Evolutionary conservation across 192 early-diverging fungal species (phyloP).

Genomic region (Backusella tarrabulga): DNA sequence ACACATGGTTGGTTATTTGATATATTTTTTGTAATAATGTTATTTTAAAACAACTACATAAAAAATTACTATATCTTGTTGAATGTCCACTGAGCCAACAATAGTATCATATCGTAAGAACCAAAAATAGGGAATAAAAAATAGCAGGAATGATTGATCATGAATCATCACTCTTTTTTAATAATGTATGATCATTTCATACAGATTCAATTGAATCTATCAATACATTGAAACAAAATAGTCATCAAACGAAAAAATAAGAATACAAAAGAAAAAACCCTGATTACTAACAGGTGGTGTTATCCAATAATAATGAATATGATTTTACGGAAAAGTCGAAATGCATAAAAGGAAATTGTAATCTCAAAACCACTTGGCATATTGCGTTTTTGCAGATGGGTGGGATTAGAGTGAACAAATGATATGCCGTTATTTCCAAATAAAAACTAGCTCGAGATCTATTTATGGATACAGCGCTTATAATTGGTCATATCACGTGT

Average conservation of each 20-base stretch:
- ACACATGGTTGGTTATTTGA: no score
- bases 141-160: background rate
- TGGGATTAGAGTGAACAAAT: background rate
- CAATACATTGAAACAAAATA: background rate
- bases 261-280: background rate
- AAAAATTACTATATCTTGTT: background rate
- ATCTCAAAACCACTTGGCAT: background rate
- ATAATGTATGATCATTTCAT: background rate
- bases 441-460: background rate
- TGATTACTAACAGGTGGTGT: background rate
- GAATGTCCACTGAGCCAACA: background rate
- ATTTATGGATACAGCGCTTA: background rate
- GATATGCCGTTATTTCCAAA: background rate
- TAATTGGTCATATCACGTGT: conserved; percentile 12
- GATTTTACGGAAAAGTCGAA: background rate
- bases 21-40: no score
- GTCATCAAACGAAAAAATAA: background rate
- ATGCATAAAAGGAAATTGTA: conserved; percentile 2
- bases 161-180: background rate
- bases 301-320: background rate
- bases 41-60: background rate
- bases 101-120: no score
- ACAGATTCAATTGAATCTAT: background rate
- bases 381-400: background rate
- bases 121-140: background rate